phyloP scores from a whole-genome alignment of 495 filamentous ascomycete genomes.

The Penicillium chermesinum region DNA sequence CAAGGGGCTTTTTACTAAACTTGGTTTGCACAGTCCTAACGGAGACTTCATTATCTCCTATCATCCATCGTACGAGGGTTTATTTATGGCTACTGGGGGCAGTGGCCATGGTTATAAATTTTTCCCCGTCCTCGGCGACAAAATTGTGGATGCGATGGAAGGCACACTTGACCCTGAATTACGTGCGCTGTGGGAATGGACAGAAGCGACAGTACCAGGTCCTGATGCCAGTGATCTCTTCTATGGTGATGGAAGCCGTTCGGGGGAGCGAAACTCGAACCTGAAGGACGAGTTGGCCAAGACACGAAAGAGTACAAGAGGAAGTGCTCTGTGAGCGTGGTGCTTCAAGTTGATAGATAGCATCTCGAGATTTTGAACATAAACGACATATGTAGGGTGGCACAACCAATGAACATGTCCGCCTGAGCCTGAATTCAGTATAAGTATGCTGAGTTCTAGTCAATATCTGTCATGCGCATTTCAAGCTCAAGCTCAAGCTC shows the following conservation, averaged over 20 bases:
- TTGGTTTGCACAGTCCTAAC: conserved; percentile 37
- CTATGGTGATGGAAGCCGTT: conserved; percentile 49
- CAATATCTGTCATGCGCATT: too few species aligned
- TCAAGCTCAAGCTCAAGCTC: too few species aligned
- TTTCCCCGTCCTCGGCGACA: conserved; percentile 76
- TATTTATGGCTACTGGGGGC: conserved; percentile 81
- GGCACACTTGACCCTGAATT: conserved; percentile 53
- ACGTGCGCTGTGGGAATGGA: conserved; percentile 65
- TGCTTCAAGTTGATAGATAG: too few species aligned
- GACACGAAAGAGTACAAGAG: conserved; percentile 23
- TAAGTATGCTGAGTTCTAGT: too few species aligned
- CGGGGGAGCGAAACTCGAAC: conserved; percentile 23
- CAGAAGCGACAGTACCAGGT: conserved; percentile 17
- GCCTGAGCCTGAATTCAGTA: too few species aligned
- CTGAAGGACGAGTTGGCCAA: conserved; percentile 41
- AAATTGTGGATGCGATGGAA: conserved; percentile 64
- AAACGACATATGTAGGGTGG: too few species aligned
- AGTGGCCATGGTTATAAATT: conserved; percentile 90
- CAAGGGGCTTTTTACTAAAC: not conserved
- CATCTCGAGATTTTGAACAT: not conserved
- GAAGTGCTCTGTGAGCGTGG: conserved; percentile 20
- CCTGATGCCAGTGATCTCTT: conserved; percentile 25
- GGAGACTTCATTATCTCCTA: conserved; percentile 78
- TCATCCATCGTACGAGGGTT: conserved; percentile 58
- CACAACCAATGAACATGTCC: too few species aligned